Conservation (phyloP, 495 filamentous ascomycete species). For the Penicillium desertorum region DNA sequence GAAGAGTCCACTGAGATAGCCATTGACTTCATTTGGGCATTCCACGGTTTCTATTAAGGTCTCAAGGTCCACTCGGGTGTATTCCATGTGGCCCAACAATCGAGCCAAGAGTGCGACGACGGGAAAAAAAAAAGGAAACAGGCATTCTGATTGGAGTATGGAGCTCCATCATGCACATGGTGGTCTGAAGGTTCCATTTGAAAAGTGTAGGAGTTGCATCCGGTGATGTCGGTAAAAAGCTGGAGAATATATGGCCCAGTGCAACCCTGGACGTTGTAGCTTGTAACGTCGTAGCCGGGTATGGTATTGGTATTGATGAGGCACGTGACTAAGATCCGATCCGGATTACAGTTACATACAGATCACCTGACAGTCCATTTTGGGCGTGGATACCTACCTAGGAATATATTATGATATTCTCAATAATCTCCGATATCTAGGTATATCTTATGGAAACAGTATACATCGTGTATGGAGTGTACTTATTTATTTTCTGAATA, state of each 20-base stretch:
- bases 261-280: slow-evolving; percentile 25
- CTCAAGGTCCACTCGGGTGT: slow-evolving; percentile 1
- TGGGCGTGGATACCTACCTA: too few relatives aligned
- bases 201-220: slow-evolving; percentile 35
- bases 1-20: slow-evolving; percentile 4
- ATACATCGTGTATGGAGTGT: neutral
- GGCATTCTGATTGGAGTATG: slow-evolving; percentile 7
- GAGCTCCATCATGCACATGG: slow-evolving; percentile 1
- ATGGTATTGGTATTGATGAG: slow-evolving; percentile 15
- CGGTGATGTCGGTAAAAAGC: slow-evolving; percentile 30
- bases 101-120: slow-evolving; percentile 10
- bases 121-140: neutral
- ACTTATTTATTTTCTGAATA: neutral
- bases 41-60: slow-evolving; percentile 3
- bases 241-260: slow-evolving; percentile 13
- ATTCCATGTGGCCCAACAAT: slow-evolving; percentile 26
- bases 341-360: neutral
- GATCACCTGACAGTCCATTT: neutral
- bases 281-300: slow-evolving; percentile 26
- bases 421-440: neutral
- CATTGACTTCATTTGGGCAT: slow-evolving; percentile 14
- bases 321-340: neutral
- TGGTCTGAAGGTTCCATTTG: slow-evolving; percentile 26
- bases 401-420: neutral
- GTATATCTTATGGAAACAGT: too few relatives aligned